Evolutionary conservation across 768 basidiomycete species (phyloP).

Genomic region (Thelephora ganbajun): DNA sequence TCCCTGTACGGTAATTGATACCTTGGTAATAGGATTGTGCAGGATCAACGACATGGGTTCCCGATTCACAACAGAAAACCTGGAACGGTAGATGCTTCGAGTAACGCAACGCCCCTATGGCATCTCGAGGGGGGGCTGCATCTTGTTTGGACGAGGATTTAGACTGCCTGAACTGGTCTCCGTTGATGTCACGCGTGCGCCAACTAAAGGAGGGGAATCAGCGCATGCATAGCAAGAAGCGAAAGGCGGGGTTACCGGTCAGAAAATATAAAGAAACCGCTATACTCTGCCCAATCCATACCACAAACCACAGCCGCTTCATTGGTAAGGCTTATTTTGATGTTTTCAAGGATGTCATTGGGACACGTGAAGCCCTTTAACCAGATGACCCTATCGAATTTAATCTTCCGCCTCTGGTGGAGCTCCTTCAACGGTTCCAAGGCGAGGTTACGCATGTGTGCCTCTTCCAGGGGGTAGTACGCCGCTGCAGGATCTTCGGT

Average conservation of each 20-base stretch:
- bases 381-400: slow-evolving; percentile 90
- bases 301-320: slow-evolving; percentile 97
- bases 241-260: slow-evolving; percentile 46
- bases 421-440: slow-evolving; percentile 86
- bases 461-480: slow-evolving; percentile 94
- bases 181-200: slow-evolving; percentile 95
- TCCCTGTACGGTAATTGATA: slow-evolving; percentile 71
- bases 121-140: slow-evolving; percentile 86
- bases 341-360: slow-evolving; percentile 91
- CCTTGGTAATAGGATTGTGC: slow-evolving; percentile 91
- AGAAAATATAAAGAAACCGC: slow-evolving; percentile 95
- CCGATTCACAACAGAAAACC: slow-evolving; percentile 97
- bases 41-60: slow-evolving; percentile 94
- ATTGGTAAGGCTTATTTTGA: slow-evolving; percentile 81
- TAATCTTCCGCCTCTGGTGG: slow-evolving; percentile 56
- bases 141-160: slow-evolving; percentile 85
- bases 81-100: slow-evolving; percentile 92
- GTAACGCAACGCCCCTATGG: slow-evolving; percentile 68
- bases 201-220: slow-evolving; percentile 36
- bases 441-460: slow-evolving; percentile 84
- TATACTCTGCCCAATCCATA: slow-evolving; percentile 99
- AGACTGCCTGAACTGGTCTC: slow-evolving; percentile 95
- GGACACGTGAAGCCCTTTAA: slow-evolving; percentile 98
- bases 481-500: slow-evolving; percentile 76
- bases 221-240: neutral